Base-by-base conservation (phyloP, 1,284 basidiomycete species). In the Vanrija humicola region DNA sequence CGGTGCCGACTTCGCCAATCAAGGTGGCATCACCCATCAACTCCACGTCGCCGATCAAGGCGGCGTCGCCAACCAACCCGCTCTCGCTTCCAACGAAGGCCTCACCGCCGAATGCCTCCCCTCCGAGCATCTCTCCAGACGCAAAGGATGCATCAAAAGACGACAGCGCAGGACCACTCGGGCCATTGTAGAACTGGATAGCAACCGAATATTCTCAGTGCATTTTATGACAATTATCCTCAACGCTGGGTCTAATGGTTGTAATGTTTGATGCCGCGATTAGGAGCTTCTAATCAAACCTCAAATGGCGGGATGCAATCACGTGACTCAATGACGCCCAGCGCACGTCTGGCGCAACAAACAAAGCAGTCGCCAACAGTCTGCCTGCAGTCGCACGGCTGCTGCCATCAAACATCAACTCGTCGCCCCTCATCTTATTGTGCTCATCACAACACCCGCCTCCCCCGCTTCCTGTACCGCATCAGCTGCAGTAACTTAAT, bases 311-410 rank as follows among this genome's bases (percentile, higher is more conserved):
- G 34, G 9, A 12, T 14, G 34, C 21, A 23, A 5, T 34, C 34
- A 34, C 34, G 34, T 34, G 34, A 34, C 14, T 34, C 12, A 34
- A 34, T 34, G 34, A 12, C 34, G 34, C 34, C 34, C 34, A 34
- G 34, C 34, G 34, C 6, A 12, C 10, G 14, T 34, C 34, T 10
- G 34, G 9, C 12, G 34, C 51, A 54, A 56, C 49, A 56, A 52
- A 50, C 50, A 52, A 52, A 47, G 43, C 55, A 52, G 50, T 52
- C 55, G 50, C 53, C 47, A 28, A n/a, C 47, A 18, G 19, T 15
- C n/a, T 15, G 15, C 1, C 40, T 3, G 9, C 34, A 23, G 21
- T 23, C 21, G 21, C 21, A 23, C 2, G 21, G 28, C 28, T 8
- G 28, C 28, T 29, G 28, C 28, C 28, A 29, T 34, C 34, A 34